Evolutionary conservation across 192 early-diverging fungal genomes (phyloP), one percentile per base, ranked within the genome.

Genomic region (Diversispora epigaea): DNA sequence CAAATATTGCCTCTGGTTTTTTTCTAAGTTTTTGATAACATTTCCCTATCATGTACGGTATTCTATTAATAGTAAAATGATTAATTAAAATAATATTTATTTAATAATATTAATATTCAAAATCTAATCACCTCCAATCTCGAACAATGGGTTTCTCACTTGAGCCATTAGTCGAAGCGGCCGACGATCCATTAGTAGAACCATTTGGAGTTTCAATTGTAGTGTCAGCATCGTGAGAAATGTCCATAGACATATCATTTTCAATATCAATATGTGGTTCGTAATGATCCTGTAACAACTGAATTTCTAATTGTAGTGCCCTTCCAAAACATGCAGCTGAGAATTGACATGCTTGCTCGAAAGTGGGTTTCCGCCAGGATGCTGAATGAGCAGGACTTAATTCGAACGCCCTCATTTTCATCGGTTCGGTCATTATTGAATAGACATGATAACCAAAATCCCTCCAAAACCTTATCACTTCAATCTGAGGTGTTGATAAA

Each of bases 401-500:
- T 56, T 14, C 6, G 68, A 88, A 85, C 1, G 85, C 82, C 58
- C 79, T 80, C 83, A 86, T 84, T 9, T 78, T 72, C 83, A 88
- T 84, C 10, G 87, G 87, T 46, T 75, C 66, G 0, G 79, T 82
- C 43, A 80, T 78, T 63, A 86, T 88, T n/a, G 80, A 76, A 46
- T 85, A 84, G 14, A 82, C 61, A 9, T 84, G 75, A 52, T 81
- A 75, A 8, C 87, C 87, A 79, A 84, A 88, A 25, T 86, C 81
- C 45, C 74, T 78, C 79, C 83, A 88, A 46, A 86, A 80, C 15
- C 80, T 63, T 2, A 79, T 71, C 41, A 79, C 75, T 41, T 68
- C 82, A 47, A 7, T 66, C 58, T 7, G 63, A 25, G 52, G 44
- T n/a, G 47, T 39, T 55, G 46, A 21, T 43, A n/a, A n/a, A 15